Conservation (phyloP, 768 basidiomycete species). For the Boletus pseudopeckii region DNA sequence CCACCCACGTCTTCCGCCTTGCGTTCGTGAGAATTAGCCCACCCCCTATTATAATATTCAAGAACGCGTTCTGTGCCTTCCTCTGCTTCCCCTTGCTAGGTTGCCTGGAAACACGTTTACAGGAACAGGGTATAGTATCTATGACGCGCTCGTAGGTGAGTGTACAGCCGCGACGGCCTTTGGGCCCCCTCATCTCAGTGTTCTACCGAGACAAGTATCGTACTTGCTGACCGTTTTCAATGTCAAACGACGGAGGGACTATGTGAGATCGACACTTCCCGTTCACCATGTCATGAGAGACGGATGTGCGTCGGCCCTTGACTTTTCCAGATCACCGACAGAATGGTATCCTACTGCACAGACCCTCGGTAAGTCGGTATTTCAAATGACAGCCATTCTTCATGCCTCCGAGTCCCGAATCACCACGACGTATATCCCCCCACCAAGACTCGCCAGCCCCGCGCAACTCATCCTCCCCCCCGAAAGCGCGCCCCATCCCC, state of each 20-base stretch:
- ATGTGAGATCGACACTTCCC: too few species aligned
- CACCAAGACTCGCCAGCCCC: background rate
- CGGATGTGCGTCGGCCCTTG: background rate
- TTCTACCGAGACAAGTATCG: background rate
- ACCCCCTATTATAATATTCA: background rate
- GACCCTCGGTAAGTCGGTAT: background rate
- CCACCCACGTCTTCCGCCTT: background rate
- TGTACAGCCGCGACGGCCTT: background rate
- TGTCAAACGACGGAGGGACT: background rate
- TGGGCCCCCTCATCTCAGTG: background rate
- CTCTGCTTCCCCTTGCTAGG: background rate
- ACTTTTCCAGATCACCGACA: background rate
- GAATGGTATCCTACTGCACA: background rate
- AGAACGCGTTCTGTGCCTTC: background rate
- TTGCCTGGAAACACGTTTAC: background rate
- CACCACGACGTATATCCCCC: background rate
- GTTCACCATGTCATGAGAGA: background rate
- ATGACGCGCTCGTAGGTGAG: background rate
- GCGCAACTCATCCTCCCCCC: slow-evolving; percentile 27
- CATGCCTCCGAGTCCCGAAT: background rate
- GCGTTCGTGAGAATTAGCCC: background rate
- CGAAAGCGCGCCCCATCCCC: slow-evolving; percentile 40
- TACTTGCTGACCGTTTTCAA: too few species aligned
- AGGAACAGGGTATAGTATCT: background rate
- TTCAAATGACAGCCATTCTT: too few species aligned